A percentile compares a stretch with the other conserved stretches of the same genome.
phyloP scores from a whole-genome alignment of 2,329 filamentous ascomycete species.

The Colletotrichum sp. region DNA sequence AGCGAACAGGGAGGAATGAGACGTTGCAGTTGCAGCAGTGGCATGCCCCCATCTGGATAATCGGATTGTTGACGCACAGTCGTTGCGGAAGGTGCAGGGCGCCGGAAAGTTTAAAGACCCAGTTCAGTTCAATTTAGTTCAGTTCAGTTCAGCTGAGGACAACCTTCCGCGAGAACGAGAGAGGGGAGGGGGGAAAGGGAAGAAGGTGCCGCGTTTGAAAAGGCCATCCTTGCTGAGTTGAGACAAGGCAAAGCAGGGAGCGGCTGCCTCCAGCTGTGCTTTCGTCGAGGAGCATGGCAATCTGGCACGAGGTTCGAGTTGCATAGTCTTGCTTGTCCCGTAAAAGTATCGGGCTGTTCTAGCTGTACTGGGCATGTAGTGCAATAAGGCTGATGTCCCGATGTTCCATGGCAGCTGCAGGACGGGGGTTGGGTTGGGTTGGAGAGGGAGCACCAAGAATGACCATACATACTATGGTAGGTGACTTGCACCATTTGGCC shows the following conservation, averaged over 20 bases:
- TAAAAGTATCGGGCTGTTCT: background rate
- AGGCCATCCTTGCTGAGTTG: background rate
- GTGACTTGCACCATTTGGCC: background rate
- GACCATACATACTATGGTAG: background rate
- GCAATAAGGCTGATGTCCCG: slow-evolving; percentile 1
- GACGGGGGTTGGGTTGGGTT: background rate
- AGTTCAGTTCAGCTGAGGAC: background rate
- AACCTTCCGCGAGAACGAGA: background rate
- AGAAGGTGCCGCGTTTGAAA: background rate
- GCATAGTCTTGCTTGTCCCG: background rate
- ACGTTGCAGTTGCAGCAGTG: background rate
- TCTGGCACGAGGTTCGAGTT: background rate
- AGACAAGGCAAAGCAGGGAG: background rate
- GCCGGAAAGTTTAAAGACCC: background rate
- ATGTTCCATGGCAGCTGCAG: background rate
- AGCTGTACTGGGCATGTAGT: background rate
- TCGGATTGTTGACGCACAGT: background rate
- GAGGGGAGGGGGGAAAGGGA: background rate
- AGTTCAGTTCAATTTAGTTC: background rate
- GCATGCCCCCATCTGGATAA: slow-evolving; percentile 1
- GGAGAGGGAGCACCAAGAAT: background rate
- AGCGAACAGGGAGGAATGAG: background rate
- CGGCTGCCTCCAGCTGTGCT: background rate
- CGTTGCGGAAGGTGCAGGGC: background rate
- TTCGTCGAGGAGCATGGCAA: background rate